Percentiles rank a stretch among this genome's conserved stretches.
phyloP scores from a whole-genome alignment of 257 asterid species.

The Ajuga chamaepitys region DNA sequence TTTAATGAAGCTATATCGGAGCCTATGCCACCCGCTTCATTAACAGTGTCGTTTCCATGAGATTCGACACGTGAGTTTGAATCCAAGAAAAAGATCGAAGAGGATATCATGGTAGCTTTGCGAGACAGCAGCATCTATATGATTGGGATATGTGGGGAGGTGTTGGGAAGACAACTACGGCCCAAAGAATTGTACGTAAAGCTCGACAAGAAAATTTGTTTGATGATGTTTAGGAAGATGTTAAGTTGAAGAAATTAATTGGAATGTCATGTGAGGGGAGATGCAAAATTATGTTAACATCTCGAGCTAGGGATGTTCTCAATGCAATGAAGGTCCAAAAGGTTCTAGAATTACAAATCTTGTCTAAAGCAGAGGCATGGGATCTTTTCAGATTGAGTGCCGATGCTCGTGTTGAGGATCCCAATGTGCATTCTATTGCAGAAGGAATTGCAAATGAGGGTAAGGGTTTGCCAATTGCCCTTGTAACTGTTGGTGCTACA shows the following conservation, averaged over 20 bases:
- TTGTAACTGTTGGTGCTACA: conserved; percentile 16
- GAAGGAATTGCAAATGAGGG: conserved; percentile 15
- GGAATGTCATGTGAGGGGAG: conserved; percentile 9
- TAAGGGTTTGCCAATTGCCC: conserved; percentile 25
- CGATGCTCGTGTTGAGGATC: neutral
- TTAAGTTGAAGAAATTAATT: conserved; percentile 2
- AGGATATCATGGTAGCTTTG: neutral
- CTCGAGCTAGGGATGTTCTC: neutral
- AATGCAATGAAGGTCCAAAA: neutral
- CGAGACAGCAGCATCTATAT: neutral
- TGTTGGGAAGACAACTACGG: neutral
- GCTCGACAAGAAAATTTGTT: neutral
- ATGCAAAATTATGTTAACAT: conserved; percentile 20
- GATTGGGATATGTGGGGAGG: conserved; percentile 2
- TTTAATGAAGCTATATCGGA: neutral
- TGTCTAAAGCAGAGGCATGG: conserved; percentile 23
- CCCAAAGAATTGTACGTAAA: neutral
- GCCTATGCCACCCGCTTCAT: neutral
- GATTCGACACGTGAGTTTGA: neutral
- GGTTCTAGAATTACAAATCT: neutral
- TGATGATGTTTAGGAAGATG: conserved; percentile 20
- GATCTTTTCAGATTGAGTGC: conserved; percentile 10
- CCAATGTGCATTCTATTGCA: neutral
- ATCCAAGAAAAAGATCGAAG: neutral
- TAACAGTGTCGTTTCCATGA: neutral